Percentiles rank a stretch among this genome's conserved stretches.
These are phyloP conservation scores for Crithidia fasciculata DNA, from an alignment of 208 protist species.

Conservation along the genomic window DNA sequence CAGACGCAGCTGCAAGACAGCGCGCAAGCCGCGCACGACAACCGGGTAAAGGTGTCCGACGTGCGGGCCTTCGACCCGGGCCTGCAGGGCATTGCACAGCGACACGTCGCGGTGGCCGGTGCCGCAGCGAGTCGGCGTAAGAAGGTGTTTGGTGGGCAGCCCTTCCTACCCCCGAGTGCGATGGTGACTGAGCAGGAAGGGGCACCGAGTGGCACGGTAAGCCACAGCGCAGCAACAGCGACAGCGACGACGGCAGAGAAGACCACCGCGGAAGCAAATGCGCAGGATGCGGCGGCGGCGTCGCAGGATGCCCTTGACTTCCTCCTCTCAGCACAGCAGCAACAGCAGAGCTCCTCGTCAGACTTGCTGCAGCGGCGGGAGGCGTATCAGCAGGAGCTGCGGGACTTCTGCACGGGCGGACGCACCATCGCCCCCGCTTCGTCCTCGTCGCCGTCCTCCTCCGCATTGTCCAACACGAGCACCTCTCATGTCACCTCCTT, in stretches of 20 bases:
- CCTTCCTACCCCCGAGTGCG: constrained; percentile 3
- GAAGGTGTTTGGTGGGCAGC: constrained; percentile 18
- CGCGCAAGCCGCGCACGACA: constrained; percentile 15
- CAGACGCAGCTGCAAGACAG: constrained; percentile 25
- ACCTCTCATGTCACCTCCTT: constrained; percentile 46
- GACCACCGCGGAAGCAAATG: not conserved
- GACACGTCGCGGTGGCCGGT: not conserved
- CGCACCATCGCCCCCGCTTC: not conserved
- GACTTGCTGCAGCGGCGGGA: constrained; percentile 24
- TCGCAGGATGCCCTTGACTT: constrained; percentile 19
- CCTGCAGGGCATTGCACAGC: constrained; percentile 31
- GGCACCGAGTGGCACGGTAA: not conserved
- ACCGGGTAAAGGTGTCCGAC: constrained; percentile 23
- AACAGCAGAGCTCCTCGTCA: constrained; percentile 9
- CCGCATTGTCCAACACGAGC: constrained; percentile 4
- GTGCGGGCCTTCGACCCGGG: constrained; percentile 34
- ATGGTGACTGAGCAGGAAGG: not conserved
- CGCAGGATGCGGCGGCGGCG: not conserved
- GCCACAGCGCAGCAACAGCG: not conserved
- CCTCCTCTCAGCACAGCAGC: constrained; percentile 8
- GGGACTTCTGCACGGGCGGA: constrained; percentile 20
- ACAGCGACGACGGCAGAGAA: not conserved
- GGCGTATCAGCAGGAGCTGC: constrained; percentile 38
- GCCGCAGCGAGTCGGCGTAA: constrained; percentile 1
- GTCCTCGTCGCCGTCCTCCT: not conserved